Percentiles rank a stretch among this genome's conserved stretches.
Conservation (phyloP, 495 filamentous ascomycete species). For the Daldinia childiae region DNA sequence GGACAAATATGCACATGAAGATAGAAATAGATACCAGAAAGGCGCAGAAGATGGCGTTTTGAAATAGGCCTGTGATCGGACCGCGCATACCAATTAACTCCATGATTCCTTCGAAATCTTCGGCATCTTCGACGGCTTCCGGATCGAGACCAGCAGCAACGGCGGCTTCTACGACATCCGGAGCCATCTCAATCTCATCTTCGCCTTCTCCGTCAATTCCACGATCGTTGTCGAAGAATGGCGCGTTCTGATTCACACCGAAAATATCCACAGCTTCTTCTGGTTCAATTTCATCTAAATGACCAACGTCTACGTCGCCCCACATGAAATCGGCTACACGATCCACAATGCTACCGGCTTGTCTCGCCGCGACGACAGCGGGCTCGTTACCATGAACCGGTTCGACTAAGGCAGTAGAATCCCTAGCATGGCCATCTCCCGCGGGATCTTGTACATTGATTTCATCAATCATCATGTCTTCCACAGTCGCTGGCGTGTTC, state of each 20-base stretch:
- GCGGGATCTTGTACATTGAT: not conserved
- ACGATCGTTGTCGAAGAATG: conserved; percentile 37
- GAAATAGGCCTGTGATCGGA: conserved; percentile 85
- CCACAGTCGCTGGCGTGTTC: not conserved
- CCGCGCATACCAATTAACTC: conserved; percentile 97
- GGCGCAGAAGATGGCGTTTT: conserved; percentile 93
- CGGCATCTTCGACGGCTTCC: conserved; percentile 77
- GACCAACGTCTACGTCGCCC: conserved; percentile 42
- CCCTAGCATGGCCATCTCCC: not conserved
- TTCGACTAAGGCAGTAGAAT: not conserved
- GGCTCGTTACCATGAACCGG: conserved; percentile 17
- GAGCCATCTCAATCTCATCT: conserved; percentile 45
- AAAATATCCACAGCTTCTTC: conserved; percentile 53
- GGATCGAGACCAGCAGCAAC: conserved; percentile 56
- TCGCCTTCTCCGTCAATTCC: conserved; percentile 38
- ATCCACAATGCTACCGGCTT: conserved; percentile 48
- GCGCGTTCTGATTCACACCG: conserved; percentile 52
- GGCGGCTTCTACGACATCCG: conserved; percentile 52
- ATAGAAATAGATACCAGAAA: conserved; percentile 89
- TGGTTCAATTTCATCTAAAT: conserved; percentile 46
- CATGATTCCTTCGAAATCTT: conserved; percentile 97
- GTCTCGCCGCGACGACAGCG: conserved; percentile 24
- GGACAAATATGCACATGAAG: conserved; percentile 83
- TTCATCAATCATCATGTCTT: conserved; percentile 4
- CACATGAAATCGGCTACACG: conserved; percentile 62